Percentiles rank a stretch among this genome's conserved stretches.
Evolutionary conservation across 2,329 filamentous ascomycete genomes (phyloP).

Genomic region (Cryphonectria radicalis): DNA sequence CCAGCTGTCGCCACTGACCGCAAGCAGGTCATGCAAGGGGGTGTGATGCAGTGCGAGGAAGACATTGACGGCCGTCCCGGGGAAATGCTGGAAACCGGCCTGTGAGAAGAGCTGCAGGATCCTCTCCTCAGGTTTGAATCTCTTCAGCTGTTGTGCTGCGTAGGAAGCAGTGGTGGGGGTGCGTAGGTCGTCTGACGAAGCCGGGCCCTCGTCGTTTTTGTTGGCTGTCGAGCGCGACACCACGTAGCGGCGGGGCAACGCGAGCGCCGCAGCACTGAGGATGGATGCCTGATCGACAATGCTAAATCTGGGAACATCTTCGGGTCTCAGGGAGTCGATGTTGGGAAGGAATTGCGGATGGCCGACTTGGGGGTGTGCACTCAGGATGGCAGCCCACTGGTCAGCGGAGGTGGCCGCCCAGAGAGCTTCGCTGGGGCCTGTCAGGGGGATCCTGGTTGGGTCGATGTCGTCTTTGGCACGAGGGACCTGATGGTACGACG

Average conservation of each 20-base stretch:
- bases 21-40: conserved; percentile 61
- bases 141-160: conserved; percentile 29
- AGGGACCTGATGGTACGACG: conserved; percentile 58
- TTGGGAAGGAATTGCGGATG: conserved; percentile 37
- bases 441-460: conserved; percentile 49
- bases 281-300: conserved; percentile 47
- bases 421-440: conserved; percentile 47
- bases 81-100: background rate
- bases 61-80: conserved; percentile 51
- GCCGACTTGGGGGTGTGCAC: conserved; percentile 35
- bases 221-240: conserved; percentile 5
- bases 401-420: conserved; percentile 54
- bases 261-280: conserved; percentile 45
- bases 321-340: conserved; percentile 42
- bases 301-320: conserved; percentile 41
- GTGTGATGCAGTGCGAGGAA: conserved; percentile 63
- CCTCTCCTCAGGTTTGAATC: conserved; percentile 33
- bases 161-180: conserved; percentile 29
- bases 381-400: conserved; percentile 49
- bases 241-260: conserved; percentile 41
- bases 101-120: conserved; percentile 46
- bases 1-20: conserved; percentile 63
- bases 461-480: conserved; percentile 45
- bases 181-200: conserved; percentile 30
- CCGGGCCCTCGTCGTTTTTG: conserved; percentile 8